Base-by-base conservation (phyloP, 1,284 basidiomycete genomes). In the Cutaneotrichosporon cutaneum region DNA sequence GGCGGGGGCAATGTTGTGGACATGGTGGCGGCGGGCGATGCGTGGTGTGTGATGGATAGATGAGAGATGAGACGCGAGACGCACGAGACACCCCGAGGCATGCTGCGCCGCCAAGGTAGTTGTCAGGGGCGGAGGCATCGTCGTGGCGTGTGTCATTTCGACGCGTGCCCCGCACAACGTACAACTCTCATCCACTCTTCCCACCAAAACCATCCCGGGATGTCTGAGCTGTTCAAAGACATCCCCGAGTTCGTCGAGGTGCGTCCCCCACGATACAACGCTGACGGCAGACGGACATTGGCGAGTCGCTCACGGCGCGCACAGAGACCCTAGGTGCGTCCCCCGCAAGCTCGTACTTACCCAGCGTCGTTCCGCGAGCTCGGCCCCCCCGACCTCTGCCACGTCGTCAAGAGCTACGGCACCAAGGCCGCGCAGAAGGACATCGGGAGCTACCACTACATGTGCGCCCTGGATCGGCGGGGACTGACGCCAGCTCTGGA, bases 351-450 rank as follows among this genome's bases (percentile, higher is more conserved):
- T 26, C 2, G 16, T 11, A 3, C 33, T 35, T 7, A 3, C 16
- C 24, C 64, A 95, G 92, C 90, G 8, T 89, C 92, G 11, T 99
- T 98, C 80, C 86, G 94, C 47, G 95, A 99, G 82, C 87, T 99
- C 22, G 95, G 95, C 14, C 95, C 96, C 0, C 95, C 95, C 16
- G 96, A 99, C 79, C 82, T 99, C 39, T 95, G 92, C 72, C 94
- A 99, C 81, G 90, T 97, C 60, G 87, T 97, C 68, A 99, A 99
- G 78, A 92, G 87, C 51, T 90, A 89, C 0, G 92, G 92, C 14
- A 58, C 64, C 18, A 86, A 87, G 68, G 84, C 87, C 45, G 89
- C 89, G 2, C 86, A 90, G 70, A 89, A 90, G 76, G 93, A 97
- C 79, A 90, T 92, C 61, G 92, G 92, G 47, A 94, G 92, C 27